Conservation (phyloP, 2,329 filamentous ascomycete genomes). For the Pochonia chlamydosporia region DNA sequence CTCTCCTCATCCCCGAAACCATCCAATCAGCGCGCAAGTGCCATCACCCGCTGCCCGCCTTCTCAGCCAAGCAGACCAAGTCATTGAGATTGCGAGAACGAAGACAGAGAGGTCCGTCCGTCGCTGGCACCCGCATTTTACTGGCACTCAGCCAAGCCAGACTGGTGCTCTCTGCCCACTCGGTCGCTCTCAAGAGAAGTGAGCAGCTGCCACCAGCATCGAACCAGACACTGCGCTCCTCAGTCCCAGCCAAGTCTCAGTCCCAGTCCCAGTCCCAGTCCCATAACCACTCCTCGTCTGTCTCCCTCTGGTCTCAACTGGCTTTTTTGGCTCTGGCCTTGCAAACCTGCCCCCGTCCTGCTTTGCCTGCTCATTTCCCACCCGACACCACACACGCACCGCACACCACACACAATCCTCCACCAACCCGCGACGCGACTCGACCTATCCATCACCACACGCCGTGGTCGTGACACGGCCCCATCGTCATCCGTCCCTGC, state of each 20-base stretch:
- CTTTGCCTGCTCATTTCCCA: conserved; percentile 21
- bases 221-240: too few relatives aligned
- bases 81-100: too few relatives aligned
- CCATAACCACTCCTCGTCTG: background rate
- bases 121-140: too few relatives aligned
- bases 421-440: conserved; percentile 38
- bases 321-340: conserved; percentile 3
- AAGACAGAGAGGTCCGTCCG: too few relatives aligned
- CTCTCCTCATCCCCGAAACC: background rate
- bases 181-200: background rate
- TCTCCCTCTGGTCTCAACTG: conserved; percentile 6
- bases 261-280: background rate
- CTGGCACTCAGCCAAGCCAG: background rate
- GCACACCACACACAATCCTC: conserved; percentile 23
- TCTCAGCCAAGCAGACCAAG: background rate
- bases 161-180: background rate
- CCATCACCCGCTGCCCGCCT: background rate
- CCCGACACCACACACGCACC: conserved; percentile 20
- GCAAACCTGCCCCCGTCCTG: conserved; percentile 6
- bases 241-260: too few relatives aligned
- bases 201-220: too few relatives aligned
- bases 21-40: conserved; percentile 6
- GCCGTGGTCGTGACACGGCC: conserved; percentile 40
- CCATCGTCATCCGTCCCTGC: conserved; percentile 35
- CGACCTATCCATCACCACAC: conserved; percentile 30